Evolutionary conservation across 768 basidiomycete genomes (phyloP).

Genomic region (Mycena polygramma): DNA sequence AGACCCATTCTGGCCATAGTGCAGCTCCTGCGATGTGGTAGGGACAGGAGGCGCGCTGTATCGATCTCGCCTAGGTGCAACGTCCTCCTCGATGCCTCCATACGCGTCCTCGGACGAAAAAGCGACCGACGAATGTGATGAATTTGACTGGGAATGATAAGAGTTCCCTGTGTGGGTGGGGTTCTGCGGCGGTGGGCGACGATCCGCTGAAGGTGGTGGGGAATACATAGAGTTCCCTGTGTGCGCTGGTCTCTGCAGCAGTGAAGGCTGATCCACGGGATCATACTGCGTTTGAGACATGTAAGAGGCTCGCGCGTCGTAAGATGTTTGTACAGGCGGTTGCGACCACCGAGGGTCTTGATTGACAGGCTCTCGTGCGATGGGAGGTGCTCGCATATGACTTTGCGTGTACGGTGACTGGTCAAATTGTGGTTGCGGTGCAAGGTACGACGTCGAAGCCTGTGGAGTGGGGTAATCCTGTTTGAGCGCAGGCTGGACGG

Average conservation of each 20-base stretch:
- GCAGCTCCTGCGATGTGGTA: constrained; percentile 4
- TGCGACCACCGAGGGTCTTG: constrained; percentile 16
- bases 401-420: constrained; percentile 4
- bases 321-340: constrained; percentile 5
- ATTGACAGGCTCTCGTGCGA: constrained; percentile 2
- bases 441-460: constrained; percentile 32
- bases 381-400: constrained; percentile 2
- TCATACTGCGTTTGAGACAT: constrained; percentile 30
- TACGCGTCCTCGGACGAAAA: constrained; percentile 30
- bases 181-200: not conserved
- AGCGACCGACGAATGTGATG: not conserved
- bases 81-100: constrained; percentile 32
- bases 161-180: constrained; percentile 6
- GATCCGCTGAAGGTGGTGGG: not conserved
- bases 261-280: constrained; percentile 8
- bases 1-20: constrained; percentile 9
- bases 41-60: constrained; percentile 21
- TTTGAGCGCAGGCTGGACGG: constrained; percentile 21
- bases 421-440: constrained; percentile 5
- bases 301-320: not conserved
- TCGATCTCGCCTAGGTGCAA: constrained; percentile 15
- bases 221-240: constrained; percentile 12
- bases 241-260: constrained; percentile 7
- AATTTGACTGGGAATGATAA: constrained; percentile 1
- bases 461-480: constrained; percentile 34